Evolutionary conservation across 495 filamentous ascomycete genomes (phyloP), one percentile per base, ranked within the genome.

Genomic region (Penicillium longicatenatum): DNA sequence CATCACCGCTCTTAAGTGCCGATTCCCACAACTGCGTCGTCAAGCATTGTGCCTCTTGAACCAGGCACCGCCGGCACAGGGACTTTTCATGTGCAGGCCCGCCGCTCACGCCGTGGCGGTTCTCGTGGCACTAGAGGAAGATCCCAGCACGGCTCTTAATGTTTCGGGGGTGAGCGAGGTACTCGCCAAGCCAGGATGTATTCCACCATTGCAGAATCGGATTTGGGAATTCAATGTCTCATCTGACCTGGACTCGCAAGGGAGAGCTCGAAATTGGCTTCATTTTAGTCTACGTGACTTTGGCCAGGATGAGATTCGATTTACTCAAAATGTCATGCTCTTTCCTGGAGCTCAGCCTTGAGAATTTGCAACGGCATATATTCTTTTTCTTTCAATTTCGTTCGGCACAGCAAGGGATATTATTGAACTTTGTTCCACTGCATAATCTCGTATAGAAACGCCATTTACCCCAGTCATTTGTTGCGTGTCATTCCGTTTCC

Each of bases 1-100:
- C 51, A 80, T 80, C 58, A 75, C 80, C 17, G 73, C 71, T 1
- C 69, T 76, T 30, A 83, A 79, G 64, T 83, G 80, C 57, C 70
- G 78, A 11, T 69, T 72, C 24, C 76, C 79, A 6, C 50, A 67
- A 7, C 67, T 82, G 6, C 74, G 81, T 35, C 65, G 74, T 17
- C 69, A 69, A 5, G 80, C 80, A 9, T 71, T 82, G 10, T 63
- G 68, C 33, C 60, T 73, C 26, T 63, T 73, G 1, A 67, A 60
- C 50, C 64, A 70, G 30, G 58, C 61, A 17, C 65, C 70, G 22
- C 63, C 47, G 26, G 61, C 64, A 0, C 67, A 72, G 52, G 65
- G 63, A 1, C 31, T 70, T 8, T 70, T 63, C 19, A 64, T 64
- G 56, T 66, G 64, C 43, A 37, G 24, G 9, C 64, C 64, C n/a